Evolutionary conservation across 768 basidiomycete genomes (phyloP), one percentile per base, ranked within the genome.

Genomic region (Phaeotremella skinneri): DNA sequence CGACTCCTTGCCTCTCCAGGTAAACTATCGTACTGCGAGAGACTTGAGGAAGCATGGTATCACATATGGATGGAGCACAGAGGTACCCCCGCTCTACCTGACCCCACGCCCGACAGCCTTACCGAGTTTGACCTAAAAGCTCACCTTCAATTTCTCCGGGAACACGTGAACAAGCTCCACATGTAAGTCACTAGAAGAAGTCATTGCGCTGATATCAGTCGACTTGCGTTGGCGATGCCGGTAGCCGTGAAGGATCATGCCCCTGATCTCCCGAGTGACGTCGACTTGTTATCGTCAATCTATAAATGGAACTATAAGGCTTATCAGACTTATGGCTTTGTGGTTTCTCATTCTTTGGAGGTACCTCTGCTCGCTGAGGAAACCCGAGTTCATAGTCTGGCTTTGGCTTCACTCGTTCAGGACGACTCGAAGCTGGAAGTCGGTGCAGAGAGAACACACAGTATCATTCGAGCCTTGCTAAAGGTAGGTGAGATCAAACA

Each of bases 31-130:
- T 94, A 93, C 74, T 78, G 88, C 61, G 84, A 84, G 32, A 84
- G 89, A 9, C 80, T 94, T 41, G 88, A 91, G 76, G 85, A 89
- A 49, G 83, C 82, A 48, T 97, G 90, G 90, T 81, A 86, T 75
- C 81, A 85, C 3, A 76, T 91, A 16, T 93, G 90, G 90, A 59
- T 82, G 50, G 82, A 84, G 64, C 80, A 90, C 70, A 81, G 85
- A 56, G 88, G 87, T 2, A 85, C 86, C 0, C 75, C 79, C 3
- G 79, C 81, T 41, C 81, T 96, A 23, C 86, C 84, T 0, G 92
- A 96, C 69, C 82, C 83, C 4, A 81, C 90, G 64, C 85, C 83
- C 3, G 70, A 79, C 37, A 87, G 86, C 74, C 78, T 85, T 20
- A 83, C 82, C 4, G 83, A 90, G 47, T 94, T 96, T 68, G 84